Evolutionary conservation across 441 rosid species (phyloP).

Genomic region (Arabidopsis lyrata): DNA sequence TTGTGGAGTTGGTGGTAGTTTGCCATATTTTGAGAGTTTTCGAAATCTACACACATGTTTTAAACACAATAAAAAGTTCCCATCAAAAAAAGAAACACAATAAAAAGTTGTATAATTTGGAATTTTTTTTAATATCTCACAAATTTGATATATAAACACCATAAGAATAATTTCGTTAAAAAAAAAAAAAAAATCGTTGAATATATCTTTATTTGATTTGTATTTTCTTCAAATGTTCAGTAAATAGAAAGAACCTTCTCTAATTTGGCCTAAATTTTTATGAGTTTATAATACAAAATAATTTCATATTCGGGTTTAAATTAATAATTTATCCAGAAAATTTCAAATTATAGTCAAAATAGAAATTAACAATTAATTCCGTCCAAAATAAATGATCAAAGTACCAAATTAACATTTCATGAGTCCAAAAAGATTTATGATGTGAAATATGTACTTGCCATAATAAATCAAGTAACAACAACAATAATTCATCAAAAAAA

Average conservation of each 20-base stretch:
- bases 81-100: too few relatives aligned
- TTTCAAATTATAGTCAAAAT: background rate
- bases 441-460: background rate
- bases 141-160: background rate
- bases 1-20: conserved; percentile 2
- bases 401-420: background rate
- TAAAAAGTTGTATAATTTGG: background rate
- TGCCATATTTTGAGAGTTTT: background rate
- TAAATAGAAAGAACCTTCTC: background rate
- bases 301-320: background rate
- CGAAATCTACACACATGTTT: background rate
- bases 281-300: background rate
- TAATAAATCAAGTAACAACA: background rate
- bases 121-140: too few relatives aligned
- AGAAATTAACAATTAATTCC: background rate
- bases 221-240: background rate
- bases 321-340: background rate
- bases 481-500: too few relatives aligned
- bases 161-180: too few relatives aligned
- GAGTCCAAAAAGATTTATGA: background rate
- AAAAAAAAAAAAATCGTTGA: too few relatives aligned
- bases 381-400: background rate
- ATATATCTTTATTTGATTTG: background rate
- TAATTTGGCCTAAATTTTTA: background rate
- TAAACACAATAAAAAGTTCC: too few relatives aligned